Percentiles rank a stretch among this genome's conserved stretches.
Conservation (phyloP, 768 basidiomycete species). For the Leccinum disarticulatum region DNA sequence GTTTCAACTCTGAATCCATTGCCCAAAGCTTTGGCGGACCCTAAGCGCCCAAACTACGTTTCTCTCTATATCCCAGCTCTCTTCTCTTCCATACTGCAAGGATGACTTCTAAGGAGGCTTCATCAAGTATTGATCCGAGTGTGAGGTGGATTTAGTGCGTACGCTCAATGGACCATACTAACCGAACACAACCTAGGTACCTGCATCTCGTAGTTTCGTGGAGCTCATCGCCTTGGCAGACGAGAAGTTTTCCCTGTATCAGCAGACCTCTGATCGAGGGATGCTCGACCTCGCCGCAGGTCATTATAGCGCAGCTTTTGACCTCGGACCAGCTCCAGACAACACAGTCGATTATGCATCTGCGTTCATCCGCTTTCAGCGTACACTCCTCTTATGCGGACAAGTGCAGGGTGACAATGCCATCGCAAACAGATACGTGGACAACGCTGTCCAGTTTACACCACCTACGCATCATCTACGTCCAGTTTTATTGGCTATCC, state of each 20-base stretch:
- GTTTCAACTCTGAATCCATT: background rate
- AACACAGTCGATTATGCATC: slow-evolving; percentile 1
- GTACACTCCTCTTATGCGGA: background rate
- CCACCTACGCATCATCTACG: slow-evolving; percentile 9
- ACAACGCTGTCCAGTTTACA: slow-evolving; percentile 9
- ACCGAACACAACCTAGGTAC: background rate
- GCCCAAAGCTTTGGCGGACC: background rate
- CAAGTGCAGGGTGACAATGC: background rate
- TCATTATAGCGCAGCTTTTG: slow-evolving; percentile 19
- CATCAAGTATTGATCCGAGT: background rate
- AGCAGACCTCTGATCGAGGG: background rate
- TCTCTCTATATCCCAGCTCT: background rate
- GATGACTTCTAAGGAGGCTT: slow-evolving; percentile 1
- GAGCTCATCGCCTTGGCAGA: slow-evolving; percentile 11
- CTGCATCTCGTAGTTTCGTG: slow-evolving; percentile 28
- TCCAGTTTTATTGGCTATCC: slow-evolving; percentile 9
- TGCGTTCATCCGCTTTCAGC: slow-evolving; percentile 14
- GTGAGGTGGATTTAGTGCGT: background rate
- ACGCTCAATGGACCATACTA: background rate
- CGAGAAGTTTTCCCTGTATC: slow-evolving; percentile 9
- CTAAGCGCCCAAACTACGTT: background rate
- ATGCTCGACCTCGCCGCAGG: slow-evolving; percentile 11
- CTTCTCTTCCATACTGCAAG: background rate
- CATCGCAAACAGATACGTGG: slow-evolving; percentile 5
- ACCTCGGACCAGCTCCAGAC: slow-evolving; percentile 12